These are phyloP conservation scores for Auriscalpium microsporum DNA, from an alignment of 768 basidiomycete genomes.

Conservation along the genomic window DNA sequence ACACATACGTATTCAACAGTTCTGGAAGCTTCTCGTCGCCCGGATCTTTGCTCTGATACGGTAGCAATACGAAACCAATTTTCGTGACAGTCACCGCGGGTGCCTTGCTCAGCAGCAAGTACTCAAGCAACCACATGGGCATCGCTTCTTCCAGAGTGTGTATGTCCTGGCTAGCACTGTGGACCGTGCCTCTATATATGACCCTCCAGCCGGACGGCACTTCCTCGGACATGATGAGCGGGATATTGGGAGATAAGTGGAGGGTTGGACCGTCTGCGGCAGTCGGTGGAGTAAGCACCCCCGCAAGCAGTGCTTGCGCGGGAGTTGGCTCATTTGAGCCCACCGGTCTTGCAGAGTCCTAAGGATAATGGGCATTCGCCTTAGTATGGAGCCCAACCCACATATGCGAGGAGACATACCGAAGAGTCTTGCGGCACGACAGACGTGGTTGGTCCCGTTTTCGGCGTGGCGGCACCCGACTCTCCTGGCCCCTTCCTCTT, in stretches of 20 bases:
- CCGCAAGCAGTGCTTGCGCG: constrained; percentile 45
- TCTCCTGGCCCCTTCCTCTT: constrained; percentile 37
- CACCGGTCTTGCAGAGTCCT: constrained; percentile 16
- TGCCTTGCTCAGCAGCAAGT: constrained; percentile 61
- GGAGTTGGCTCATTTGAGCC: constrained; percentile 35
- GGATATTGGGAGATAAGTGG: constrained; percentile 47
- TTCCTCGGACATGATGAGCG: constrained; percentile 78
- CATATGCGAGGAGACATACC: background rate
- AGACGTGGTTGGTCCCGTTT: background rate
- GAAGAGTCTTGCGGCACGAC: background rate
- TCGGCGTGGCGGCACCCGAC: constrained; percentile 12
- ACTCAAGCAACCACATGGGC: constrained; percentile 88
- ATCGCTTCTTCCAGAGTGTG: constrained; percentile 61
- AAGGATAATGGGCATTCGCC: background rate
- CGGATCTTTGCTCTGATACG: constrained; percentile 55
- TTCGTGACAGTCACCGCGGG: constrained; percentile 52
- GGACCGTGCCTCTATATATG: constrained; percentile 67
- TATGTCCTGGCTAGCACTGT: constrained; percentile 45
- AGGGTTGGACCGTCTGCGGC: constrained; percentile 66
- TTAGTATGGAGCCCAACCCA: background rate
- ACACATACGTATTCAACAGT: constrained; percentile 73
- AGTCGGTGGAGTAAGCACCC: constrained; percentile 55
- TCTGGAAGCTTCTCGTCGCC: constrained; percentile 62
- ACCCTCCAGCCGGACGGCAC: constrained; percentile 63
- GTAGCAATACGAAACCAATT: constrained; percentile 83